phyloP scores from a whole-genome alignment of 768 basidiomycete species.

The Cubamyces sp. region DNA sequence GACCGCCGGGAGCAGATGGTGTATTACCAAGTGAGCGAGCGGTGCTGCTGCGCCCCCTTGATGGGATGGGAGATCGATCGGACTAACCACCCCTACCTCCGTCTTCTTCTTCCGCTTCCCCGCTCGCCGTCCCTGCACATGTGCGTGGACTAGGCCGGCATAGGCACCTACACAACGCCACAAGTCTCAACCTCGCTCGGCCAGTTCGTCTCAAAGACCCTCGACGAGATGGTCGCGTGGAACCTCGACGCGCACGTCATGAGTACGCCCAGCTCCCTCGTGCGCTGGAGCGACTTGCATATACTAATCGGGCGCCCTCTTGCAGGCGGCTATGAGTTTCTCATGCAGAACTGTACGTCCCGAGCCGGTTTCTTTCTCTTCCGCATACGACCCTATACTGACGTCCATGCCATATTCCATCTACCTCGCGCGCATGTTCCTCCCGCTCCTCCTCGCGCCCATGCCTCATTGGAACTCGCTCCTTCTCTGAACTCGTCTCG shows the following conservation, averaged over 20 bases:
- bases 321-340: slow-evolving; percentile 72
- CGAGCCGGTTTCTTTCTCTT: too few species aligned
- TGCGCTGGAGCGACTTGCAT: neutral
- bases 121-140: neutral
- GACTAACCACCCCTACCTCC: neutral
- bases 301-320: neutral
- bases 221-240: slow-evolving; percentile 64
- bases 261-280: slow-evolving; percentile 43
- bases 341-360: slow-evolving; percentile 75
- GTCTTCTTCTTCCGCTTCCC: neutral
- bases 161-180: slow-evolving; percentile 72
- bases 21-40: slow-evolving; percentile 65
- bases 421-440: neutral
- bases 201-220: slow-evolving; percentile 54
- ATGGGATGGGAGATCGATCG: slow-evolving; percentile 16
- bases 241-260: slow-evolving; percentile 76
- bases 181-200: slow-evolving; percentile 62
- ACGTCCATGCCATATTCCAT: neutral
- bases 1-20: slow-evolving; percentile 64
- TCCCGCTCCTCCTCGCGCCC: neutral
- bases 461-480: neutral
- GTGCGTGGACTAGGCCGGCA: slow-evolving; percentile 54
- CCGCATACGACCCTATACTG: neutral
- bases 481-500: neutral
- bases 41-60: slow-evolving; percentile 1